A percentile compares a stretch with the other conserved stretches of the same genome.
Evolutionary conservation across 306 rosid genomes (phyloP).

Genomic region (Trifolium dubium): DNA sequence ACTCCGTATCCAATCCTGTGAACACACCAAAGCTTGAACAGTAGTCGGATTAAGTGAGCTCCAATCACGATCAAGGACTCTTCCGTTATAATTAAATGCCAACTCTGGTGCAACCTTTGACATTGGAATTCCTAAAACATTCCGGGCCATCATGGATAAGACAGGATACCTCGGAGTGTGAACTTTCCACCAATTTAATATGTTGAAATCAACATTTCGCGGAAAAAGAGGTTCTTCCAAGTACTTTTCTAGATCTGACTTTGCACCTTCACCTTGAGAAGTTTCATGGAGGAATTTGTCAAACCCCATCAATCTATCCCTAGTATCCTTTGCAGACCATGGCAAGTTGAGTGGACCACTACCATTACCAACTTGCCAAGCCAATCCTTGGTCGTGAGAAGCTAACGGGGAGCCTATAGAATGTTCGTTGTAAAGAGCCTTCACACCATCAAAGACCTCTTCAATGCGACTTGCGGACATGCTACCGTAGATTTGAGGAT

Average conservation of each 20-base stretch:
- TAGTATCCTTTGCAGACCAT: conserved; percentile 61
- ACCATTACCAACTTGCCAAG: conserved; percentile 74
- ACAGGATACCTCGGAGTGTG: conserved; percentile 96
- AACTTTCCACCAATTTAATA: conserved; percentile 97
- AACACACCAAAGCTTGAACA: conserved; percentile 88
- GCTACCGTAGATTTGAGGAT: conserved; percentile 81
- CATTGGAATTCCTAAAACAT: conserved; percentile 83
- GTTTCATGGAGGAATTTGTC: conserved; percentile 92
- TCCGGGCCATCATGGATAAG: conserved; percentile 96
- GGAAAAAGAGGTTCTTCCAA: conserved; percentile 97
- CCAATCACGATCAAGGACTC: conserved; percentile 80
- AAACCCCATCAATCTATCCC: conserved; percentile 92
- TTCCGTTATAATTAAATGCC: conserved; percentile 61
- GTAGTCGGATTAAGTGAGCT: conserved; percentile 70
- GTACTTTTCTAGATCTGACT: conserved; percentile 91
- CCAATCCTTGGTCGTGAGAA: conserved; percentile 72
- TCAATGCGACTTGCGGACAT: conserved; percentile 60
- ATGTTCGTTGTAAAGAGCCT: conserved; percentile 84
- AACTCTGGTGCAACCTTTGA: conserved; percentile 68
- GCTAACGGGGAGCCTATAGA: conserved; percentile 79
- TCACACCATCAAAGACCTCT: conserved; percentile 74
- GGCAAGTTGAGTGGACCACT: conserved; percentile 54
- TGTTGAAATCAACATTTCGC: conserved; percentile 73
- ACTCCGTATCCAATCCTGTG: conserved; percentile 94
- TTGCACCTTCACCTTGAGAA: conserved; percentile 71